Percentiles rank a stretch among this genome's conserved stretches.
Evolutionary conservation across 169 alveolate species (phyloP).

Genomic region (Besnoitia besnoiti): DNA sequence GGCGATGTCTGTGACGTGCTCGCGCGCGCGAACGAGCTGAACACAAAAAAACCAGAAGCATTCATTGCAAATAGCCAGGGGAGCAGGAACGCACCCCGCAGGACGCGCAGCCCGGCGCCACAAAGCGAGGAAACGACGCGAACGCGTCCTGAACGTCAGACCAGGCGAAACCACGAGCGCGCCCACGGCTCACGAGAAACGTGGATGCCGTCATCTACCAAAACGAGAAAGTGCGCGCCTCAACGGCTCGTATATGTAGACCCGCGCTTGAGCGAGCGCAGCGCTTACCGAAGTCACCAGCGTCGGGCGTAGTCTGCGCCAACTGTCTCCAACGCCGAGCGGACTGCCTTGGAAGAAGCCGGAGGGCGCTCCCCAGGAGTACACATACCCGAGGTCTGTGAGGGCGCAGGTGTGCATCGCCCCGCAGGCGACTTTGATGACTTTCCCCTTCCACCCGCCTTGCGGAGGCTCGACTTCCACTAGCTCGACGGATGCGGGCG

Average conservation of each 20-base stretch:
- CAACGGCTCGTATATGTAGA: too few species aligned
- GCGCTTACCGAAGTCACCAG: not conserved
- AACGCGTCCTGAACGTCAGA: too few species aligned
- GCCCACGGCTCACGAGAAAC: too few species aligned
- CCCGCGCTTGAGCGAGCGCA: too few species aligned
- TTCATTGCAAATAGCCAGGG: not conserved
- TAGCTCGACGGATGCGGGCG: not conserved
- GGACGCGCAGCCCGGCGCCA: too few species aligned
- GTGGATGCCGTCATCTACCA: too few species aligned
- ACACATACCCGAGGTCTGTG: slow-evolving; percentile 12
- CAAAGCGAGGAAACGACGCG: too few species aligned
- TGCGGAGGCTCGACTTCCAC: not conserved
- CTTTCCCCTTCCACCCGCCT: slow-evolving; percentile 1
- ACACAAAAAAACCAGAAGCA: not conserved
- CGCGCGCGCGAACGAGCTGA: not conserved
- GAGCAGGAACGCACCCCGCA: not conserved
- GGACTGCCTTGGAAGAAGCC: not conserved
- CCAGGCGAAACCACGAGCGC: too few species aligned
- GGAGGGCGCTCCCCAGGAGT: slow-evolving; percentile 24
- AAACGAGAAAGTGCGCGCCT: too few species aligned
- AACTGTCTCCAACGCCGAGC: not conserved
- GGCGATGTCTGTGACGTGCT: not conserved
- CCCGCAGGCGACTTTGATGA: slow-evolving; percentile 18
- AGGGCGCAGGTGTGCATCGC: slow-evolving; percentile 16
- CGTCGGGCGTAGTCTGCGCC: not conserved